These are phyloP conservation scores for Boletus pseudopeckii DNA, from an alignment of 768 basidiomycete genomes.

Conservation along the genomic window DNA sequence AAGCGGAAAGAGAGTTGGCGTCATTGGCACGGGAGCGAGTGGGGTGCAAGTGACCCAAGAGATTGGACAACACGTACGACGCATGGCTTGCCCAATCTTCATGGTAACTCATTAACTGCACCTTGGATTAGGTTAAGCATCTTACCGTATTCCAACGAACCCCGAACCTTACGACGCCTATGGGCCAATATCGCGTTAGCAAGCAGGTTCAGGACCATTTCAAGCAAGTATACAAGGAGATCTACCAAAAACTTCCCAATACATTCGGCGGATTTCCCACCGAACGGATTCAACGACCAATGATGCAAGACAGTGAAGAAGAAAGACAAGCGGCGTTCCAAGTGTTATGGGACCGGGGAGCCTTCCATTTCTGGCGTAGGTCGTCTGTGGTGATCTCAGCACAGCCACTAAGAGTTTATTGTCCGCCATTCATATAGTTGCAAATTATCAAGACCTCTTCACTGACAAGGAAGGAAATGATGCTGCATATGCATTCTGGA, in stretches of 20 bases:
- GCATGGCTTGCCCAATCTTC: background rate
- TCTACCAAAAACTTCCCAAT: background rate
- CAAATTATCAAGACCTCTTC: slow-evolving; percentile 7
- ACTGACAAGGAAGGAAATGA: background rate
- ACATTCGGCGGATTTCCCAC: background rate
- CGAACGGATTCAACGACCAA: slow-evolving; percentile 2
- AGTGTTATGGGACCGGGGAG: slow-evolving; percentile 7
- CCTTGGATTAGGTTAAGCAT: background rate
- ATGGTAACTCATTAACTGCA: background rate
- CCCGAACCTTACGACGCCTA: slow-evolving; percentile 11
- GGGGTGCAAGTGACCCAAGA: slow-evolving; percentile 15
- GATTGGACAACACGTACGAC: slow-evolving; percentile 10
- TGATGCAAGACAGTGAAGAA: slow-evolving; percentile 11
- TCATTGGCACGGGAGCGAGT: slow-evolving; percentile 18
- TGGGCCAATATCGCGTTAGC: slow-evolving; percentile 10
- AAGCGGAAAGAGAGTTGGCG: slow-evolving; percentile 8
- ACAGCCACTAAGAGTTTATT: background rate
- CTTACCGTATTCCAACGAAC: slow-evolving; percentile 17
- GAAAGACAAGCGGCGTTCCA: slow-evolving; percentile 6
- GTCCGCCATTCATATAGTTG: background rate
- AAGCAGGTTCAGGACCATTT: slow-evolving; percentile 9
- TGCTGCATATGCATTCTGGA: slow-evolving; percentile 10
- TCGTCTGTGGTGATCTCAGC: background rate
- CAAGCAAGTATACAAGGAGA: slow-evolving; percentile 10
- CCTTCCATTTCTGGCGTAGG: slow-evolving; percentile 12